Conservation (phyloP, 2,329 filamentous ascomycete species). For the Alternaria conjuncta region DNA sequence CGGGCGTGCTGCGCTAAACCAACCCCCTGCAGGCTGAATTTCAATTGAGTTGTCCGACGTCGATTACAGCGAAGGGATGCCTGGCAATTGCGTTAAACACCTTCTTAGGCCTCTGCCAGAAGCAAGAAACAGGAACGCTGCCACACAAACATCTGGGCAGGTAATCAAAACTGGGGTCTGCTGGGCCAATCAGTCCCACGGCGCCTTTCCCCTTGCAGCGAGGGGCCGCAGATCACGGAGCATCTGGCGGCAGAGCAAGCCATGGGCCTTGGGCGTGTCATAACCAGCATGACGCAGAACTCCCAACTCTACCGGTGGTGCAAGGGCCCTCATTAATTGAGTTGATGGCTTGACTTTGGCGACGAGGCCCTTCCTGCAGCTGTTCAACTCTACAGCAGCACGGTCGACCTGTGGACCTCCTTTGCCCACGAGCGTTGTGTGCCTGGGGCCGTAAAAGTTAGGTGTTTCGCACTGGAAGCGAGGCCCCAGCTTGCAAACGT, state of each 20-base stretch:
- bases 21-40: conserved; percentile 4
- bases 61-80: conserved; percentile 4
- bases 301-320: neutral
- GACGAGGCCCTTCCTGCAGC: neutral
- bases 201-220: conserved; percentile 17
- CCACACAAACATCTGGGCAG: conserved; percentile 13
- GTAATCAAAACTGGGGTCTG: conserved; percentile 11
- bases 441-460: neutral
- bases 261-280: conserved; percentile 14
- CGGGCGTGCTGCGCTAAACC: conserved; percentile 1
- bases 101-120: conserved; percentile 8
- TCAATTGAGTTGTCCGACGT: neutral
- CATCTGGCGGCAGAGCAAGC: conserved; percentile 15
- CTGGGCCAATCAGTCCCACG: conserved; percentile 15
- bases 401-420: neutral
- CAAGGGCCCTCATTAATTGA: neutral
- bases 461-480: neutral
- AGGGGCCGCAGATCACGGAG: conserved; percentile 14
- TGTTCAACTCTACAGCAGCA: neutral
- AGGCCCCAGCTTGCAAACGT: neutral
- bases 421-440: neutral
- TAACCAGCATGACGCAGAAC: conserved; percentile 13
- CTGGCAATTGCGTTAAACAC: conserved; percentile 1
- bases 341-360: neutral
- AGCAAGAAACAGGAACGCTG: conserved; percentile 14